phyloP scores from a whole-genome alignment of 176 grass and related monocot genomes.

The Bolboschoenus planiculmis region DNA sequence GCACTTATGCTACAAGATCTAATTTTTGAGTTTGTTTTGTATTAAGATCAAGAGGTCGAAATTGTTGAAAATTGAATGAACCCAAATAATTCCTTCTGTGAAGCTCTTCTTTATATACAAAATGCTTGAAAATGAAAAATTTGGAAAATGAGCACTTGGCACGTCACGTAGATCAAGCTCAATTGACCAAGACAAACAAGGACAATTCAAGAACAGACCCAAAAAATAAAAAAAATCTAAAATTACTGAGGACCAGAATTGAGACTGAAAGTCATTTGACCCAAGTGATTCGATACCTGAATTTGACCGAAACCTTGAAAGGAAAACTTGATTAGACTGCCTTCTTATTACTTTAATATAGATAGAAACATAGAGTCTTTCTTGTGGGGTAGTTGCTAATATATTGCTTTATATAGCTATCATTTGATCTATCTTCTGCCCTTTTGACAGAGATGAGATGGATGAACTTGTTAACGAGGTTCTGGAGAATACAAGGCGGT shows the following conservation, averaged over 20 bases:
- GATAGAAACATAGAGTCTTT: not conserved
- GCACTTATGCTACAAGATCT: not conserved
- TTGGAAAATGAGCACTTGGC: not conserved
- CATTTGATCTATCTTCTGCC: not conserved
- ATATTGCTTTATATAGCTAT: not conserved
- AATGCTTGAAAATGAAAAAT: not conserved
- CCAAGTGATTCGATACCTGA: not conserved
- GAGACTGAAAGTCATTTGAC: not conserved
- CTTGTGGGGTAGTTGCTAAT: not conserved
- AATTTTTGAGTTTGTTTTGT: not conserved
- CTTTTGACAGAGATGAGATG: constrained; percentile 46
- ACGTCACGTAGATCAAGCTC: not conserved
- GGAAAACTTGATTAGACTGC: not conserved
- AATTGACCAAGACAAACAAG: not conserved
- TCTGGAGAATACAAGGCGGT: constrained; percentile 65
- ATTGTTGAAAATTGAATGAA: not conserved
- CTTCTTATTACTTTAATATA: not conserved
- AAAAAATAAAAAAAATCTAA: not conserved
- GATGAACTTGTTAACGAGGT: constrained; percentile 63
- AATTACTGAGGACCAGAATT: not conserved
- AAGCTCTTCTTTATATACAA: not conserved
- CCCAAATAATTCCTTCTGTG: not conserved
- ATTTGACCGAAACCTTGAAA: not conserved
- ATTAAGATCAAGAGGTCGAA: not conserved
- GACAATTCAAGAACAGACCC: not conserved